These are phyloP conservation scores for Golovinomyces cichoracearum DNA, from an alignment of 2,329 filamentous ascomycete genomes.

Conservation along the genomic window DNA sequence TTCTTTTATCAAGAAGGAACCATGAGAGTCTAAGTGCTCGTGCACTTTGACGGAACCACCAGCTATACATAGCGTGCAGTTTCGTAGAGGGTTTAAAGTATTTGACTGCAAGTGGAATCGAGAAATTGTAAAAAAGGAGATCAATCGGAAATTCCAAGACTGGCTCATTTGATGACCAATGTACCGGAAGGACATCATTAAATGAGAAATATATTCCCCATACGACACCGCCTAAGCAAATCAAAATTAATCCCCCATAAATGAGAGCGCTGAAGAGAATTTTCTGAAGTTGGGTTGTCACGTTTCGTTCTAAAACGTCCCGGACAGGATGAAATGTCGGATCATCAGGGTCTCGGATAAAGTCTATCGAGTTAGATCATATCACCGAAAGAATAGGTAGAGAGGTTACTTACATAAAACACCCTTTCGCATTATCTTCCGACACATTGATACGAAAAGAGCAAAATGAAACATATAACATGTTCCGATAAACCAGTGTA, in stretches of 20 bases:
- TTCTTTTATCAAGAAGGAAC: conserved; percentile 74
- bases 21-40: conserved; percentile 56
- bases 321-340: conserved; percentile 94
- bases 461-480: conserved; percentile 99
- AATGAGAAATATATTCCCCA: conserved; percentile 57
- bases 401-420: conserved; percentile 46
- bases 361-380: conserved; percentile 34
- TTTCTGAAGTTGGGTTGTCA: conserved; percentile 80
- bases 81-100: conserved; percentile 67
- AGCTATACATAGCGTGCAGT: conserved; percentile 64
- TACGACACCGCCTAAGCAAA: conserved; percentile 84
- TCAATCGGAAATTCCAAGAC: conserved; percentile 87
- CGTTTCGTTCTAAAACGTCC: conserved; percentile 78
- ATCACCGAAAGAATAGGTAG: neutral
- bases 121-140: conserved; percentile 84
- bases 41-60: conserved; percentile 87
- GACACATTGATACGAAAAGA: conserved; percentile 94
- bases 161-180: conserved; percentile 79
- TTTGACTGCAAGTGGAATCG: conserved; percentile 67
- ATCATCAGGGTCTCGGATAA: conserved; percentile 93
- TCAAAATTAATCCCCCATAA: conserved; percentile 73
- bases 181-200: conserved; percentile 56
- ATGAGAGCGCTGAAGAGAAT: conserved; percentile 90
- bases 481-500: conserved; percentile 96
- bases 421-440: conserved; percentile 85